Conservation (phyloP, 768 basidiomycete genomes). For the Xanthoconium stramineum region DNA sequence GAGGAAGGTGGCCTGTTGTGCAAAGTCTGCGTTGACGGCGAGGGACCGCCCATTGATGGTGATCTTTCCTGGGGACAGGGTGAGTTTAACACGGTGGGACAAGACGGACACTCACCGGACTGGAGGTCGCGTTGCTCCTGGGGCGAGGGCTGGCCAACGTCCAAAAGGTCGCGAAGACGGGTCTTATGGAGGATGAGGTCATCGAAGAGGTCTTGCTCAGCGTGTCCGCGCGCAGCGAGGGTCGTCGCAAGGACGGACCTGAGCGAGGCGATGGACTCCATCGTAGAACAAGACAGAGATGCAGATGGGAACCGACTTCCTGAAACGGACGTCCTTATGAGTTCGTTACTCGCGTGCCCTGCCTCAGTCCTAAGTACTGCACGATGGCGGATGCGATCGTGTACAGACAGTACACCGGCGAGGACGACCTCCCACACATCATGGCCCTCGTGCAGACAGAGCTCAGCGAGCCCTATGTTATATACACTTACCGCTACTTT, state of each 20-base stretch:
- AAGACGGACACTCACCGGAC: constrained; percentile 40
- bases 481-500: constrained; percentile 97
- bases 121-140: constrained; percentile 73
- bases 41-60: constrained; percentile 61
- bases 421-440: constrained; percentile 76
- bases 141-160: constrained; percentile 57
- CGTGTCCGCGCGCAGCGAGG: constrained; percentile 46
- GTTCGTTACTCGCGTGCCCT: not conserved
- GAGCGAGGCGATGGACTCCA: constrained; percentile 61
- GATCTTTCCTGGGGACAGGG: constrained; percentile 55
- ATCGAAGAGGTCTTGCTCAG: constrained; percentile 75
- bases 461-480: constrained; percentile 93
- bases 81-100: not conserved
- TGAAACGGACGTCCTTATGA: not conserved
- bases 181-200: constrained; percentile 65
- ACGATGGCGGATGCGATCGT: constrained; percentile 33
- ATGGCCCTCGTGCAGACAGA: constrained; percentile 88
- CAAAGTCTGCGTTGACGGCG: constrained; percentile 76
- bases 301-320: not conserved
- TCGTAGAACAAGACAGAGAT: constrained; percentile 20
- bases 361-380: not conserved
- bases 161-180: constrained; percentile 59
- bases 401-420: constrained; percentile 75
- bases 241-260: constrained; percentile 49
- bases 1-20: constrained; percentile 71